These are phyloP conservation scores for Auxenochlorella pyrenoidosa DNA, from an alignment of 139 green algal species.

Conservation along the genomic window DNA sequence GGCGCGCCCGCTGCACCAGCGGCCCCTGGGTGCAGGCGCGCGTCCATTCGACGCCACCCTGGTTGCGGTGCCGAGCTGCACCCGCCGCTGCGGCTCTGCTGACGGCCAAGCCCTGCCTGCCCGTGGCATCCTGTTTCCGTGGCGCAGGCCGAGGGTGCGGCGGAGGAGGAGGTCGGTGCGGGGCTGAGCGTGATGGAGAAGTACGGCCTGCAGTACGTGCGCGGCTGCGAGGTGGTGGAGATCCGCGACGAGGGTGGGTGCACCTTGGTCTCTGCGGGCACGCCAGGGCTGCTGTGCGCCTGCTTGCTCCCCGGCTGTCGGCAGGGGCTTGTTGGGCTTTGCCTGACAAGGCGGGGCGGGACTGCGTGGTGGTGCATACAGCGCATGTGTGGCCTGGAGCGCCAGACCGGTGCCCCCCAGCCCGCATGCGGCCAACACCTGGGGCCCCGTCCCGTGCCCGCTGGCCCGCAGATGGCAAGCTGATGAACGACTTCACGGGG, in stretches of 20 bases:
- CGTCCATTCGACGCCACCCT: no score
- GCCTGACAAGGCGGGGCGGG: no score
- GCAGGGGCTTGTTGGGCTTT: neutral
- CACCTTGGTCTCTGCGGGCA: no score
- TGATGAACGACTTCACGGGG: slow-evolving; percentile 98
- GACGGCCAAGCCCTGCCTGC: neutral
- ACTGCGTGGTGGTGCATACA: neutral
- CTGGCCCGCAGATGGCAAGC: slow-evolving; percentile 53
- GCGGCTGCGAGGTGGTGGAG: slow-evolving; percentile 89
- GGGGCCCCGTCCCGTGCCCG: neutral
- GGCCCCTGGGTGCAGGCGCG: no score
- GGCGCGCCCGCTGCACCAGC: neutral
- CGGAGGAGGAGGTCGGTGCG: neutral
- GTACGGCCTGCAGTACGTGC: slow-evolving; percentile 81
- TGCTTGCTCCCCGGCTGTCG: no score
- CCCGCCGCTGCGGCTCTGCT: no score
- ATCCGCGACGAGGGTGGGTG: slow-evolving; percentile 61
- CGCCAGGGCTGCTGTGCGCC: no score
- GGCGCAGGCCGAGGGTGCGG: neutral
- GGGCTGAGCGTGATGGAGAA: slow-evolving; percentile 49
- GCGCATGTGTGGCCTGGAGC: no score
- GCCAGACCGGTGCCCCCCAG: no score
- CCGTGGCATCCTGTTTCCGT: neutral
- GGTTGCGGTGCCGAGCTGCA: neutral
- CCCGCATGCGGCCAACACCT: neutral